Evolutionary conservation across 2,329 filamentous ascomycete species (phyloP), one percentile per base, ranked within the genome.

Genomic region (Venturia pyrina): DNA sequence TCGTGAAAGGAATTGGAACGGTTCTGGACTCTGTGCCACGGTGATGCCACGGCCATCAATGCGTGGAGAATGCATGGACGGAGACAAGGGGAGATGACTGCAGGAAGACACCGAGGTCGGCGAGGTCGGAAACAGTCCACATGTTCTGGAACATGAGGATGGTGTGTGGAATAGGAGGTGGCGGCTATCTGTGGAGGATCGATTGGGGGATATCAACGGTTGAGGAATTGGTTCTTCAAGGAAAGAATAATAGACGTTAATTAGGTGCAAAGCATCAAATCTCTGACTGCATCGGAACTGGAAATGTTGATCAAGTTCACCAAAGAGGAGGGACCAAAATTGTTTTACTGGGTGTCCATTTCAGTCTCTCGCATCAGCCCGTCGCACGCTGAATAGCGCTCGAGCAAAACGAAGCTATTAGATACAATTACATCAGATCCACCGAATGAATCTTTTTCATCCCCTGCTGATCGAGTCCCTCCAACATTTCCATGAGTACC

Each of bases 361-460:
- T 59, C 32, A 7, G 7, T 37, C 53, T 19, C 37, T 59, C 32
- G 6, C 24, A 59, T 37, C 32, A 37, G 28, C 53, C 37, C 53
- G 53, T 59, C 53, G 28, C 53, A 59, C 53, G 28, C 53, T 37
- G 17, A 59, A 59, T 40, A 59, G 53, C 53, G 53, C 53, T 59
- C 32, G 32, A 57, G 50, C 50, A 17, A 24, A 37, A 15, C 19
- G 24, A n/a, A 40, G 28, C n/a, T 37, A 59, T 34, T 37, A 34
- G 37, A 59, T 37, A 59, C 53, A 37, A 37, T 19, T 59, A 37
- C 17, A 59, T 37, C 53, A 37, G 53, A 59, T 59, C 53, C 53
- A 59, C 37, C 5, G 28, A 57, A n/a, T 59, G 53, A 10, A 59
- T 37, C 53, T 37, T 37, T 59, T 59, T 59, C 53, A 59, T 59